Base-by-base conservation (phyloP, 2,329 filamentous ascomycete genomes). In the Diaporthe batatas region DNA sequence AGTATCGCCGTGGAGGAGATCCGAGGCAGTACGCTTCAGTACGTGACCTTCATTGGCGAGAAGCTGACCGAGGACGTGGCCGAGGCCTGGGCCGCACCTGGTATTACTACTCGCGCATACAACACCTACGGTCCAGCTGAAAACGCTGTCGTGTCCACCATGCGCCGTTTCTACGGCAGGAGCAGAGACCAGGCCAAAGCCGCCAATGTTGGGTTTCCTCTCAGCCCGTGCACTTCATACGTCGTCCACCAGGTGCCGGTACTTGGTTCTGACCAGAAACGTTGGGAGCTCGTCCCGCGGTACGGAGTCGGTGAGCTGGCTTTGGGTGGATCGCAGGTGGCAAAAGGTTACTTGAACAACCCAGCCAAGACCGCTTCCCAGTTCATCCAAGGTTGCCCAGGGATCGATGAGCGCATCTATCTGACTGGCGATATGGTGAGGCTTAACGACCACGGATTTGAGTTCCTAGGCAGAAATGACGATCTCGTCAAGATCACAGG, bases 51-150 rank as follows among this genome's bases (percentile, higher is more conserved):
- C 1, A 81, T 81, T 73, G 80, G 82, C 23, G 82, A 83, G 67
- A 80, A 77, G 42, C 75, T 82, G 8, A 81, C 78, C 36, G 74
- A 79, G 21, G 78, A 78, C 1, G 78, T 82, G 8, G 77, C 81
- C 18, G 77, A 79, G 32, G 80, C 80, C 42, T 82, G 81, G 70
- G 71, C 79, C 21, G 87, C 89, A 75, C 68, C 68, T 32, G 68
- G 68, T 0, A 70, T 70, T 39, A 78, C 81, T 23, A 77, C 18
- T 6, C 55, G 54, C 34, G 39, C 65, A 34, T 69, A 69, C 64
- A 72, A 72, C 34, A 69, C 64, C 1, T 72, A 72, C 21, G 71
- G 71, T 14, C 71, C 71, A 6, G 65, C 71, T 23, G 71, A 72
- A 34, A 67, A 58, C 21, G 65, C 71, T 74, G 76, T 79, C 25